Conservation (phyloP, 805 yeast species). For the Ogataea saltuana region DNA sequence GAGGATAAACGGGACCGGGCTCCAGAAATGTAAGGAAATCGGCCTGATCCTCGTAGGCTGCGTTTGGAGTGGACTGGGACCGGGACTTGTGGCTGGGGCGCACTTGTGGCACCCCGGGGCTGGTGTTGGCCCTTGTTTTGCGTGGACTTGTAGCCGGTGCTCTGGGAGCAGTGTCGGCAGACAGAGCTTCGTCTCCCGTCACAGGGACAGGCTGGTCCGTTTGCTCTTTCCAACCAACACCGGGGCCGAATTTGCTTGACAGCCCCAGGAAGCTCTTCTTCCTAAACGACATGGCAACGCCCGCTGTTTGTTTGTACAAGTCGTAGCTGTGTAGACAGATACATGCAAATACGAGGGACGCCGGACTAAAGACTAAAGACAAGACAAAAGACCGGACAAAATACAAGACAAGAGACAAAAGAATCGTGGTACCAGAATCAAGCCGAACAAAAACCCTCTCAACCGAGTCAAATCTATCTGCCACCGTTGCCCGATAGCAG, state of each 20-base stretch:
- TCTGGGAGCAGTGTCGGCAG: too few relatives aligned
- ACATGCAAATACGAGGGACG: too few relatives aligned
- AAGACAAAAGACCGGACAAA: background rate
- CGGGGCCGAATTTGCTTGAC: background rate
- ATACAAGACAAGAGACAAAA: background rate
- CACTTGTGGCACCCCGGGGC: background rate
- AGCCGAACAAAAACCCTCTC: background rate
- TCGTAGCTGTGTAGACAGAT: too few relatives aligned
- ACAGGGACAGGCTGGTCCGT: background rate
- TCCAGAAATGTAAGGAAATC: constrained; percentile 27
- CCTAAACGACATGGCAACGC: constrained; percentile 9
- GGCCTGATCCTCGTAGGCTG: background rate
- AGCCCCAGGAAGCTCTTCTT: constrained; percentile 8
- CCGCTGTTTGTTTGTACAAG: too few relatives aligned
- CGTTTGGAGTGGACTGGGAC: constrained; percentile 6
- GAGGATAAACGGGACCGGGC: constrained; percentile 43
- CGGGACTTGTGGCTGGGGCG: constrained; percentile 1
- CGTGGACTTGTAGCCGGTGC: too few relatives aligned
- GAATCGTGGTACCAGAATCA: background rate
- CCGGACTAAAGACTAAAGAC: too few relatives aligned
- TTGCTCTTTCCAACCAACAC: background rate
- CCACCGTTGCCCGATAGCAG: too few relatives aligned
- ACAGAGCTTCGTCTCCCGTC: too few relatives aligned
- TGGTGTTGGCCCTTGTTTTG: background rate
- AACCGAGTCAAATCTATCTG: background rate